Conservation (phyloP, 2,329 filamentous ascomycete species). For the Furcasterigmium sp. region DNA sequence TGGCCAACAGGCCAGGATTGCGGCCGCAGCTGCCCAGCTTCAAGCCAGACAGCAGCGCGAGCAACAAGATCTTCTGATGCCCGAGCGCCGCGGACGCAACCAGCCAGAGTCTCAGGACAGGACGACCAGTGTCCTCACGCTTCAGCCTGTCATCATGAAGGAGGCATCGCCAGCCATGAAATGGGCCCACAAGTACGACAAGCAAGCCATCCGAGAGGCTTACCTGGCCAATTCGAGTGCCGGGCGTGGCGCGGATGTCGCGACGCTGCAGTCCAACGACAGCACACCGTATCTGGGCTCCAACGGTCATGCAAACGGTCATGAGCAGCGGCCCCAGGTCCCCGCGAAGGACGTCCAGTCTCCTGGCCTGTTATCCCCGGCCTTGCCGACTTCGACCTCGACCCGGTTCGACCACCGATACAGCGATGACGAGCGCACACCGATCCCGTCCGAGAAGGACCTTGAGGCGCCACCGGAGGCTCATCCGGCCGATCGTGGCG, state of each 20-base stretch:
- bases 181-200: constrained; percentile 95
- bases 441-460: constrained; percentile 28
- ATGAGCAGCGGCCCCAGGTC: constrained; percentile 30
- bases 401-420: constrained; percentile 11
- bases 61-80: constrained; percentile 19
- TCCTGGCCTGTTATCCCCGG: constrained; percentile 19
- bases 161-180: constrained; percentile 94
- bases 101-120: constrained; percentile 60
- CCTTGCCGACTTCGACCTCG: constrained; percentile 9
- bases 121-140: constrained; percentile 83
- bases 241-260: constrained; percentile 57
- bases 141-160: constrained; percentile 77
- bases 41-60: constrained; percentile 58
- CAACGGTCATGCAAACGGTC: constrained; percentile 27
- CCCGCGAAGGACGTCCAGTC: constrained; percentile 31
- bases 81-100: constrained; percentile 46
- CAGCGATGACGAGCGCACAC: constrained; percentile 1
- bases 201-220: constrained; percentile 76
- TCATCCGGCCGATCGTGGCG: constrained; percentile 29
- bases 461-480: constrained; percentile 24
- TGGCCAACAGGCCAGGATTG: constrained; percentile 89
- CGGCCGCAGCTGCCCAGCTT: constrained; percentile 81
- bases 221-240: constrained; percentile 72
- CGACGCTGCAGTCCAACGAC: constrained; percentile 37
- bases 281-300: constrained; percentile 17